These are phyloP conservation scores for Beauveria medogensis DNA, from an alignment of 2,329 filamentous ascomycete genomes.

Conservation along the genomic window DNA sequence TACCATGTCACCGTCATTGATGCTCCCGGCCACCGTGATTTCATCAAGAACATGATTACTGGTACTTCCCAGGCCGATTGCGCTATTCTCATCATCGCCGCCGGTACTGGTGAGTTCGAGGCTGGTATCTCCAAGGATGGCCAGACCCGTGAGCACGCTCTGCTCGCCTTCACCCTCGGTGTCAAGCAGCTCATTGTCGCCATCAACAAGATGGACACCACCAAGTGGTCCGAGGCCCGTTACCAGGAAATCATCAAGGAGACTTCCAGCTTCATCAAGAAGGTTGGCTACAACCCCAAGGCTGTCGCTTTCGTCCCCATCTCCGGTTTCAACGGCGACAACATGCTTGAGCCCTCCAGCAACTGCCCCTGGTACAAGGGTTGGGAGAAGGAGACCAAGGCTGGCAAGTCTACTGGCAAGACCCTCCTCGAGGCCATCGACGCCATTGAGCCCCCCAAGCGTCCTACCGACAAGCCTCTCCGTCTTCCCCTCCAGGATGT, in stretches of 20 bases:
- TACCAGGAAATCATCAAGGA: conserved; percentile 99
- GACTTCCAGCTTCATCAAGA: conserved; percentile 99
- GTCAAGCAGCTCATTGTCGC: conserved; percentile 99
- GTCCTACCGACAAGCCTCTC: conserved; percentile 98
- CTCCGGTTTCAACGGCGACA: conserved; percentile 99
- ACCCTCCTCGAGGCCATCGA: conserved; percentile 99
- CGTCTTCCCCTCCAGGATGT: conserved; percentile 99
- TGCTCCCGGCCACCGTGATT: conserved; percentile 99
- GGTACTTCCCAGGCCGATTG: conserved; percentile 99
- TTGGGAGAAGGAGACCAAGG: conserved; percentile 94
- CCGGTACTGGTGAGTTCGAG: conserved; percentile 99
- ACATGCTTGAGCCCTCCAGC: conserved; percentile 85
- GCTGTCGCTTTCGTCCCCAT: conserved; percentile 96
- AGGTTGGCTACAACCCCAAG: conserved; percentile 99
- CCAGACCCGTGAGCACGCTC: conserved; percentile 99
- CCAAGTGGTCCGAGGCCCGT: conserved; percentile 95
- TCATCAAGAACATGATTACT: conserved; percentile 99
- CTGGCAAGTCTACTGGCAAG: conserved; percentile 84
- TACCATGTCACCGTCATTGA: conserved; percentile 99
- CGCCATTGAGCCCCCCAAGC: conserved; percentile 82
- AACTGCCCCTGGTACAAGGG: conserved; percentile 99
- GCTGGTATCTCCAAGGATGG: conserved; percentile 99
- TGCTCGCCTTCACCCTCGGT: conserved; percentile 99
- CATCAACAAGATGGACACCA: conserved; percentile 99
- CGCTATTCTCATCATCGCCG: conserved; percentile 99